These are phyloP conservation scores for Nitzschia sp. DNA, from an alignment of 108 stramenopile species.

Conservation along the genomic window DNA sequence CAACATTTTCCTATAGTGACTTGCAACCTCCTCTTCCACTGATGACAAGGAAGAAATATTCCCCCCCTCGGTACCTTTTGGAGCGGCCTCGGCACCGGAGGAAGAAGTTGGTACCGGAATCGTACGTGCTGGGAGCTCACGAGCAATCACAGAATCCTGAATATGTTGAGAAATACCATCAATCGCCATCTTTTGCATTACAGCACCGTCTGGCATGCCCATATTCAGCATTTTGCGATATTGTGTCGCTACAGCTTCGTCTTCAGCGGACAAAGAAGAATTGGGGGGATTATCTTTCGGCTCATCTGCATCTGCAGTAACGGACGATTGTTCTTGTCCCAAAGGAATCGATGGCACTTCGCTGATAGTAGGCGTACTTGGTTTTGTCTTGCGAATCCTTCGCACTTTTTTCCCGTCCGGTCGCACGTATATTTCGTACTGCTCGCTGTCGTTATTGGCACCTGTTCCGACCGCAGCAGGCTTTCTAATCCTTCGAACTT, in stretches of 20 bases:
- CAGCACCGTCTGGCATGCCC: slow-evolving; percentile 45
- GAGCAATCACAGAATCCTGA: slow-evolving; percentile 24
- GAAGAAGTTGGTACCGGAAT: too few species aligned
- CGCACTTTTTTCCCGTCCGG: slow-evolving; percentile 57
- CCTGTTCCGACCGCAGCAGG: slow-evolving; percentile 11
- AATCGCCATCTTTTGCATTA: slow-evolving; percentile 32
- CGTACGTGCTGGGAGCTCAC: neutral
- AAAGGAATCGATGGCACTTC: neutral
- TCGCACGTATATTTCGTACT: slow-evolving; percentile 44
- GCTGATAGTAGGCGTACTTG: too few species aligned
- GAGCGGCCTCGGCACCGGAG: neutral
- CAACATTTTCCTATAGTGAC: slow-evolving; percentile 33
- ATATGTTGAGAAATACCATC: slow-evolving; percentile 25
- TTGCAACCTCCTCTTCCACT: slow-evolving; percentile 34
- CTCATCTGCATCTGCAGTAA: slow-evolving; percentile 6
- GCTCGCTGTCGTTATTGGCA: slow-evolving; percentile 9
- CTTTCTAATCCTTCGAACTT: slow-evolving; percentile 29
- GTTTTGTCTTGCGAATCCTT: slow-evolving; percentile 20
- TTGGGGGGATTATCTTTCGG: neutral
- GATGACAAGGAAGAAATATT: slow-evolving; percentile 5
- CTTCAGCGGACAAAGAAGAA: slow-evolving; percentile 17
- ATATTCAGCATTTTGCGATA: slow-evolving; percentile 40
- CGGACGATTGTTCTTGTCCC: neutral
- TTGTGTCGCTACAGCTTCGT: slow-evolving; percentile 28
- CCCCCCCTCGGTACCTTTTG: neutral